These are phyloP conservation scores for Starmerella kuoi DNA, from an alignment of 805 yeast genomes.

Conservation along the genomic window DNA sequence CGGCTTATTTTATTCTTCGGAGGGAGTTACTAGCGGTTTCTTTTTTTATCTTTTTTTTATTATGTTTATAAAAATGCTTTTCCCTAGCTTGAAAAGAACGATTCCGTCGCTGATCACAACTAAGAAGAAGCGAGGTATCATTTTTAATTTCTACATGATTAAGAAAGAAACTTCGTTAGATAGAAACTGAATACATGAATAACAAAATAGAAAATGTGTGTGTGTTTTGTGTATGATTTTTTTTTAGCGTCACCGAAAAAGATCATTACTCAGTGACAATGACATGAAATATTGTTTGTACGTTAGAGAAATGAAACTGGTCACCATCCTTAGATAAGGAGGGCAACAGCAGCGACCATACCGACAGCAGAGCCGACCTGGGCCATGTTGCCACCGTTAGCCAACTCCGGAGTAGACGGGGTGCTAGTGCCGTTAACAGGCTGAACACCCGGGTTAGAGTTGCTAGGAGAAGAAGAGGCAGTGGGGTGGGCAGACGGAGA, in stretches of 20 bases:
- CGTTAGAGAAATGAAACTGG: no score
- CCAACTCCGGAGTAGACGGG: constrained; percentile 1
- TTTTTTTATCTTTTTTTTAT: background rate
- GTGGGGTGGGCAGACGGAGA: constrained; percentile 9
- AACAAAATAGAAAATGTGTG: no score
- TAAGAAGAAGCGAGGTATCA: no score
- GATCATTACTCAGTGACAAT: no score
- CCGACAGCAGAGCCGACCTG: constrained; percentile 7
- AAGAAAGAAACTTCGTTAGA: no score
- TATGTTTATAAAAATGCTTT: no score
- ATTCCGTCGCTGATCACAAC: background rate
- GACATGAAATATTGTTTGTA: no score
- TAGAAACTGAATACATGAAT: no score
- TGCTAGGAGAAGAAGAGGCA: background rate
- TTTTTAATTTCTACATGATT: no score
- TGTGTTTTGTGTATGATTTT: no score
- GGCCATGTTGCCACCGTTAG: constrained; percentile 4
- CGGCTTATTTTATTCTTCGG: background rate
- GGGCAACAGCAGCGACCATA: constrained; percentile 6
- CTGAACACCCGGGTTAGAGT: background rate
- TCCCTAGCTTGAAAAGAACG: background rate
- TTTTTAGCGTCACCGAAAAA: no score
- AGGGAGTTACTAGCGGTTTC: background rate
- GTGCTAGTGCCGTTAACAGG: background rate
- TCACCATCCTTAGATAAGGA: constrained; percentile 4